These are phyloP conservation scores for Aegle marmelos DNA, from an alignment of 345 rosid species.

Conservation along the genomic window DNA sequence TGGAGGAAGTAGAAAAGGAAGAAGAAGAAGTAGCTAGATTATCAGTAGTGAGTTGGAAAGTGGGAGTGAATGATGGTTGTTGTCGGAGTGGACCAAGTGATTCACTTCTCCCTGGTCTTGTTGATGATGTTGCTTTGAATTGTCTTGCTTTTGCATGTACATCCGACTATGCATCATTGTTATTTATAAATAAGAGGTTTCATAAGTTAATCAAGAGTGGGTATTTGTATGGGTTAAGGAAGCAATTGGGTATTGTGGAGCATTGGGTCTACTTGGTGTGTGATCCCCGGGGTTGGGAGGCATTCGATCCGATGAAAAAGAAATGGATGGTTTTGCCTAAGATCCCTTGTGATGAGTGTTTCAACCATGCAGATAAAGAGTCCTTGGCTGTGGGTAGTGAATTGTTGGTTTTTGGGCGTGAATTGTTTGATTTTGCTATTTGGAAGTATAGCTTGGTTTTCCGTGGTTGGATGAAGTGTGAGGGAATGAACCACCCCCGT, in stretches of 20 bases:
- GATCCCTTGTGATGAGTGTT: conserved; percentile 85
- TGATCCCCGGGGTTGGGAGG: conserved; percentile 81
- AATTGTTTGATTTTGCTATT: conserved; percentile 59
- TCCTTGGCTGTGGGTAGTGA: conserved; percentile 73
- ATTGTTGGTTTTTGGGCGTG: conserved; percentile 75
- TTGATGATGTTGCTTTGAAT: conserved; percentile 66
- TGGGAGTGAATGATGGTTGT: conserved; percentile 51
- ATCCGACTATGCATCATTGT: conserved; percentile 55
- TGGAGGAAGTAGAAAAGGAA: conserved; percentile 27
- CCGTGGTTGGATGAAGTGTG: conserved; percentile 62
- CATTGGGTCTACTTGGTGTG: conserved; percentile 74
- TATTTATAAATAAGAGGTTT: conserved; percentile 59
- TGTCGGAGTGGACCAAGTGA: conserved; percentile 51
- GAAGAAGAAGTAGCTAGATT: conserved; percentile 32
- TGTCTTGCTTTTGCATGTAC: conserved; percentile 64
- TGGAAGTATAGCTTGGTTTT: conserved; percentile 67
- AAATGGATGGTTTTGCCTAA: conserved; percentile 77
- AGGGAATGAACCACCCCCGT: conserved; percentile 66
- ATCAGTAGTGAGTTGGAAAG: conserved; percentile 24
- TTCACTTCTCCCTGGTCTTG: conserved; percentile 74
- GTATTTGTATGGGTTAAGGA: conserved; percentile 53
- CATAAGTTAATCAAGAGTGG: conserved; percentile 47
- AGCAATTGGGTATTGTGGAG: conserved; percentile 47
- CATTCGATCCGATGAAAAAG: conserved; percentile 52
- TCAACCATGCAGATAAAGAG: conserved; percentile 78